Base-by-base conservation (phyloP, 805 yeast species). In the Sugiyamaella marilandica region DNA sequence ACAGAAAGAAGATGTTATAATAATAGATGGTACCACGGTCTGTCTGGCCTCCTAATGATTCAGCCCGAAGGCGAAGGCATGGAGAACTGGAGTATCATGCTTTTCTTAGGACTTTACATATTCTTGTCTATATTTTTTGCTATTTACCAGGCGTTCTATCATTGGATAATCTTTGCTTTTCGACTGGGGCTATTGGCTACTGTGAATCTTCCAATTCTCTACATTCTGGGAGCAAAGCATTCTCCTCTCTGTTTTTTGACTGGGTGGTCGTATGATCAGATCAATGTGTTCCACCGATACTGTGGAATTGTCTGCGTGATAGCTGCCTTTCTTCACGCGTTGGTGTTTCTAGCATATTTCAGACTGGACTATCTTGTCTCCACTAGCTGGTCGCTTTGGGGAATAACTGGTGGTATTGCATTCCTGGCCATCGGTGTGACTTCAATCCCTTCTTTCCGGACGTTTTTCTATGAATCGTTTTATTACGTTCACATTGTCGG, bases 221-320 rank as follows among this genome's bases (percentile, higher is more conserved):
- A 61, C 47, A 56, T 61, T 16, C 51, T 61, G 9, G 65, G 65
- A 1, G 60, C 61, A 2, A 61, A 61, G 49, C 62, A 57, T 45
- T 47, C 57, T 3, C 65, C 65, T 1, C 34, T 61, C 4, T 49
- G 56, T 7, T 50, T 37, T 29, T 47, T 61, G 14, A 73, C 77
- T 0, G 79, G 79, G 1, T 67, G 74, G 53, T 66, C 74, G 21
- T 75, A 75, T 57, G 79, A 75, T 55, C 74, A 74, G 55, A 62
- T 75, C 51, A 75, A 74, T 54, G 66, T 65, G 33, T 59, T 69
- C 49, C 79, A 75, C 58, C 74, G 75, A 53, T 71, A 62, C 45
- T 66, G 65, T 18, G 78, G 76, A 11, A 45, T 41, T 2, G 26
- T 55, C 10, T 50, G 57, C 33, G 55, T 61, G 10, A 18, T 47